These are phyloP conservation scores for Notholithocarpus densiflorus DNA, from an alignment of 306 rosid genomes.

Conservation along the genomic window DNA sequence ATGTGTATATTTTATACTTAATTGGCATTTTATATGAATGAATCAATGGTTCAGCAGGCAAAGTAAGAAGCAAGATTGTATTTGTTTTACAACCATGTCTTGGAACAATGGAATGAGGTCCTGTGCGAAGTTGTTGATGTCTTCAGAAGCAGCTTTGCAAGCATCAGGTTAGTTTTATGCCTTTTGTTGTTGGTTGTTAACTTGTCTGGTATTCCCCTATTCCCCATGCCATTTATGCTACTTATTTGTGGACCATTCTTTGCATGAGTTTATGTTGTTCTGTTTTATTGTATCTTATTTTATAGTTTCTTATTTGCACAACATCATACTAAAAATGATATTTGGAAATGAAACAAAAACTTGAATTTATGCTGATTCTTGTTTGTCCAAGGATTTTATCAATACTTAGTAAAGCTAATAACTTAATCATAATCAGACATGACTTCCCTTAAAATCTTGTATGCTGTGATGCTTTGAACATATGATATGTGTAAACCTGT, in stretches of 20 bases:
- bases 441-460: background rate
- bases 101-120: conserved; percentile 20
- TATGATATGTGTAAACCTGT: background rate
- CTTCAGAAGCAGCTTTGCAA: conserved; percentile 12
- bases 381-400: background rate
- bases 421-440: background rate
- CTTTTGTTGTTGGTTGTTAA: background rate
- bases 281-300: background rate
- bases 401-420: background rate
- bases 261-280: background rate
- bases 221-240: background rate
- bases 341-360: background rate
- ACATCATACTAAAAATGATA: background rate
- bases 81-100: conserved; percentile 8
- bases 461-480: background rate
- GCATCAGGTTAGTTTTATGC: conserved; percentile 22
- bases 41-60: background rate
- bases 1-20: background rate
- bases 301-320: background rate
- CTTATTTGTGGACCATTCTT: background rate
- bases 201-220: background rate
- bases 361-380: background rate
- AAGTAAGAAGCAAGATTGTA: background rate
- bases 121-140: conserved; percentile 26
- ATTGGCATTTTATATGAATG: background rate